Conservation (phyloP, 495 filamentous ascomycete genomes). For the Daldinia bambusicola region DNA sequence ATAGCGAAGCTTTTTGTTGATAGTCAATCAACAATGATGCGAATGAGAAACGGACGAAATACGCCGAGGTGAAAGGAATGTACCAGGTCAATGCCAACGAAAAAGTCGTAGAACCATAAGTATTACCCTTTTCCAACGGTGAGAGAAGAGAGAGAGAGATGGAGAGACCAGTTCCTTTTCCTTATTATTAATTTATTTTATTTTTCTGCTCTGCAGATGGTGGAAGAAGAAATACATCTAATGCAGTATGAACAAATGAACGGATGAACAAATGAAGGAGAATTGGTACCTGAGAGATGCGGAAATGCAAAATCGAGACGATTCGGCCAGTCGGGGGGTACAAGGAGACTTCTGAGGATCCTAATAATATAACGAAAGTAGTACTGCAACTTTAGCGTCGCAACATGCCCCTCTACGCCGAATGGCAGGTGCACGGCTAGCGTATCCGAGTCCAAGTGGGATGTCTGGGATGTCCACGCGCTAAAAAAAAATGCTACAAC, state of each 20-base stretch:
- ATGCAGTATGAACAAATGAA: constrained; percentile 11
- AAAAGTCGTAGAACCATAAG: constrained; percentile 14
- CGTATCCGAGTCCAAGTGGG: constrained; percentile 25
- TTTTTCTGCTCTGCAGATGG: constrained; percentile 41
- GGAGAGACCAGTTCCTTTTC: constrained; percentile 3
- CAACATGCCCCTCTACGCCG: constrained; percentile 16
- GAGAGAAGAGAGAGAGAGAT: neutral
- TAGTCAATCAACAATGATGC: constrained; percentile 11
- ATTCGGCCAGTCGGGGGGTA: constrained; percentile 22
- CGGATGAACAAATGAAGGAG: constrained; percentile 17
- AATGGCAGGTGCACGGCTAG: constrained; percentile 27
- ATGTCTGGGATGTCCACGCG: constrained; percentile 6
- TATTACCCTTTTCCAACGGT: constrained; percentile 7
- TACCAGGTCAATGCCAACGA: constrained; percentile 12
- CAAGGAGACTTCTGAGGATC: constrained; percentile 25
- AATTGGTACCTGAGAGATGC: constrained; percentile 13
- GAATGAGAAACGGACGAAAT: constrained; percentile 17
- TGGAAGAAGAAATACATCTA: constrained; percentile 20
- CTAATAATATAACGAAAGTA: constrained; percentile 34
- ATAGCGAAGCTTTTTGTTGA: constrained; percentile 24
- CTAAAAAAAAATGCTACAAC: constrained; percentile 19
- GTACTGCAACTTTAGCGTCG: constrained; percentile 4
- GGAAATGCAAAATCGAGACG: constrained; percentile 30
- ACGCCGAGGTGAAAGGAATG: constrained; percentile 35
- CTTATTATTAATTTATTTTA: constrained; percentile 15